phyloP scores from a whole-genome alignment of 2,329 filamentous ascomycete species.

The Beauveria bassiana region DNA sequence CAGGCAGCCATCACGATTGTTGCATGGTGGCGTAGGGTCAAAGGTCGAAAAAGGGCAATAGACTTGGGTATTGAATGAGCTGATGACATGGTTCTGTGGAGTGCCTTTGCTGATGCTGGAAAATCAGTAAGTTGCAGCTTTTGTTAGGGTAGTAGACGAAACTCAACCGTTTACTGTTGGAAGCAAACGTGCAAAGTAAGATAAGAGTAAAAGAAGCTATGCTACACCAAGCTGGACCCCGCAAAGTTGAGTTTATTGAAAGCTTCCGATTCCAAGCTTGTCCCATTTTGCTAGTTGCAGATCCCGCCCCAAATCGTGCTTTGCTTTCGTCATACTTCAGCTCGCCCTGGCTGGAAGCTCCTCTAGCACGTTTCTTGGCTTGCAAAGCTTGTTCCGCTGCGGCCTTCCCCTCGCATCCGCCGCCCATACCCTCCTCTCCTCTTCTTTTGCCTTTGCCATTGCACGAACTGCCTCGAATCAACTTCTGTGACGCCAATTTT shows the following conservation, averaged over 20 bases:
- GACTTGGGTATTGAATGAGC: too few relatives aligned
- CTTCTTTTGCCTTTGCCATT: neutral
- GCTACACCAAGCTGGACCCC: neutral
- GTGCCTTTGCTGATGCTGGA: too few relatives aligned
- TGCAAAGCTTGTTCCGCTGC: neutral
- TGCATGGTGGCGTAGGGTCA: neutral
- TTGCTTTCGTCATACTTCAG: neutral
- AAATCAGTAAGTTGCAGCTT: too few relatives aligned
- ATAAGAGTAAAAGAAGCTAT: too few relatives aligned
- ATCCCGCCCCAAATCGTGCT: neutral
- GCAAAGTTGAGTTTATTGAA: neutral
- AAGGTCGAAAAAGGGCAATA: too few relatives aligned
- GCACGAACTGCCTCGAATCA: neutral
- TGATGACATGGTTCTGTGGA: too few relatives aligned
- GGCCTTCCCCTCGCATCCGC: neutral
- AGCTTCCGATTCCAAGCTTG: neutral
- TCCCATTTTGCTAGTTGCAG: neutral
- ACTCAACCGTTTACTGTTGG: neutral
- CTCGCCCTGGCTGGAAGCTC: neutral
- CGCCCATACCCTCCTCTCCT: neutral
- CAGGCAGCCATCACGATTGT: constrained; percentile 1
- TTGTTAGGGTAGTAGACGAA: neutral
- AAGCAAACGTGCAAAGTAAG: too few relatives aligned
- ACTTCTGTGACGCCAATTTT: neutral
- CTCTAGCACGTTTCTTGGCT: too few relatives aligned